phyloP scores from a whole-genome alignment of 208 protist genomes.

The Trypanosoma vivax region DNA sequence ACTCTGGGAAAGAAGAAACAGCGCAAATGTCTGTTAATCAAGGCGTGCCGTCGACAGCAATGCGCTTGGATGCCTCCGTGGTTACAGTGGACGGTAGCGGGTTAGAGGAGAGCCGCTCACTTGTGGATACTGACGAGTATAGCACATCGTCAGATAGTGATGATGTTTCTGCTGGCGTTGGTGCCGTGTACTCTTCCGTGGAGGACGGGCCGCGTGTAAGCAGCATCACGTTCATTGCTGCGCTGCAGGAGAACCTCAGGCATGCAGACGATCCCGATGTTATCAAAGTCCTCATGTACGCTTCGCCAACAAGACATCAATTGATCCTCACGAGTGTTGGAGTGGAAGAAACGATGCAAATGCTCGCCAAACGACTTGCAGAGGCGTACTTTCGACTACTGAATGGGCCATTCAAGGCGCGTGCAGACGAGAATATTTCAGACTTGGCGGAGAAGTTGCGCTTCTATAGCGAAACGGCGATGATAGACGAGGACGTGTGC shows the following conservation, averaged over 20 bases:
- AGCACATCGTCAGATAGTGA: slow-evolving; percentile 12
- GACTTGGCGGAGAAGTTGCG: slow-evolving; percentile 14
- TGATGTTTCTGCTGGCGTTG: slow-evolving; percentile 28
- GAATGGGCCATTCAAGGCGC: slow-evolving; percentile 28
- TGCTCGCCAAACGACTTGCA: slow-evolving; percentile 20
- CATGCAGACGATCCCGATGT: slow-evolving; percentile 24
- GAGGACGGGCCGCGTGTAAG: slow-evolving; percentile 24
- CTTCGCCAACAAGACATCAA: slow-evolving; percentile 22
- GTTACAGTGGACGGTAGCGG: too few species aligned
- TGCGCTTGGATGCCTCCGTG: too few species aligned
- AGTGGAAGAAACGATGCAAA: slow-evolving; percentile 27
- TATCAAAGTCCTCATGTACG: slow-evolving; percentile 34
- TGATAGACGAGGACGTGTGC: slow-evolving; percentile 7
- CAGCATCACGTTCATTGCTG: slow-evolving; percentile 26
- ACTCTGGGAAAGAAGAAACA: too few species aligned
- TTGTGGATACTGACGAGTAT: slow-evolving; percentile 9
- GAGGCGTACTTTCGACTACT: slow-evolving; percentile 31
- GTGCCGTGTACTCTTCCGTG: slow-evolving; percentile 29
- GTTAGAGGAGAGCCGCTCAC: too few species aligned
- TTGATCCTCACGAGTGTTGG: slow-evolving; percentile 30
- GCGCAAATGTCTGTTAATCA: too few species aligned
- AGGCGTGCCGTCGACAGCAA: too few species aligned
- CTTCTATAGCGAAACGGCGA: slow-evolving; percentile 30
- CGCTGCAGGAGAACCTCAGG: slow-evolving; percentile 36
- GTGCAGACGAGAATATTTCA: slow-evolving; percentile 8